phyloP scores from a whole-genome alignment of 177 flowering plant species.

The Vitis hybrid region DNA sequence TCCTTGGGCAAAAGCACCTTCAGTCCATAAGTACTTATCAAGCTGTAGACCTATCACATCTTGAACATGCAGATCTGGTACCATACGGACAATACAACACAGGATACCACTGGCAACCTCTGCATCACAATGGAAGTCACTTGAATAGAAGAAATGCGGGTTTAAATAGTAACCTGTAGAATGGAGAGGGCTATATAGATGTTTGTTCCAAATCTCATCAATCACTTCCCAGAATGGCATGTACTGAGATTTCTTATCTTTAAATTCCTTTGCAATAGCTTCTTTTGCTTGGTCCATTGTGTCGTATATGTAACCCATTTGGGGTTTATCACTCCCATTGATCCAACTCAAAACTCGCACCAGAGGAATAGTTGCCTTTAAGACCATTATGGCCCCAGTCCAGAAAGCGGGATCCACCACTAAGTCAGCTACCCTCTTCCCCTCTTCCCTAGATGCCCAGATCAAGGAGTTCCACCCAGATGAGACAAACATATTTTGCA shows the following conservation, averaged over 20 bases:
- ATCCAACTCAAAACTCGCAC: slow-evolving; percentile 30
- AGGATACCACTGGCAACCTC: slow-evolving; percentile 44
- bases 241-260: slow-evolving; percentile 24
- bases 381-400: slow-evolving; percentile 27
- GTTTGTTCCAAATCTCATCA: slow-evolving; percentile 48
- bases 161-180: slow-evolving; percentile 53
- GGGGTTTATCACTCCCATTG: slow-evolving; percentile 23
- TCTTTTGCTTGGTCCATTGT: slow-evolving; percentile 62
- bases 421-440: slow-evolving; percentile 32
- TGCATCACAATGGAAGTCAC: slow-evolving; percentile 36
- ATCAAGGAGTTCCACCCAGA: slow-evolving; percentile 29
- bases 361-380: slow-evolving; percentile 45
- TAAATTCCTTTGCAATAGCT: slow-evolving; percentile 30
- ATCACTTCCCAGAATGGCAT: slow-evolving; percentile 41
- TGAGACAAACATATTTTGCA: slow-evolving; percentile 35
- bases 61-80: slow-evolving; percentile 20
- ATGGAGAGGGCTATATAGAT: slow-evolving; percentile 53
- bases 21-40: slow-evolving; percentile 27
- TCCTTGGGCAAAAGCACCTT: slow-evolving; percentile 28
- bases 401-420: slow-evolving; percentile 38
- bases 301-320: slow-evolving; percentile 50
- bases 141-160: slow-evolving; percentile 21
- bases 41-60: slow-evolving; percentile 32
- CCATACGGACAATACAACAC: slow-evolving; percentile 34
- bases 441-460: slow-evolving; percentile 30